Evolutionary conservation across 2,329 filamentous ascomycete species (phyloP).

Genomic region (Trichoderma endophyticum): DNA sequence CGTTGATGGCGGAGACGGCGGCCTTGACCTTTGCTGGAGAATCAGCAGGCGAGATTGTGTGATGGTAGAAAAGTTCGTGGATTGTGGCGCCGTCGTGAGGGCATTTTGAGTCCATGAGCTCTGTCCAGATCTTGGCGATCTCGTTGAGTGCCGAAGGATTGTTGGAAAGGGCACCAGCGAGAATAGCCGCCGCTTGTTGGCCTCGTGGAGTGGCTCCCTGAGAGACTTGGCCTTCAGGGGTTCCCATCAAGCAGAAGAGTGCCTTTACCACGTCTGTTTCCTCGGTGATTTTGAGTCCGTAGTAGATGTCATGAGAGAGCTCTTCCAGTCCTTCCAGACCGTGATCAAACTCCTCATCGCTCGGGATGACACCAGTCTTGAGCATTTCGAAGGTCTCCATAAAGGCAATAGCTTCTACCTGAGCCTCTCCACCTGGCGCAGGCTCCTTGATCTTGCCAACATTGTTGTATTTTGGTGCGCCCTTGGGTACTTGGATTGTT

Average conservation of each 20-base stretch:
- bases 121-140: constrained; percentile 47
- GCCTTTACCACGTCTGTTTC: constrained; percentile 50
- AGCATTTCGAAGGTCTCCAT: constrained; percentile 42
- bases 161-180: constrained; percentile 60
- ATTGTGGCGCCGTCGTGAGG: constrained; percentile 28
- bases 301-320: constrained; percentile 66
- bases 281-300: constrained; percentile 60
- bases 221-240: constrained; percentile 26
- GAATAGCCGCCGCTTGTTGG: constrained; percentile 53
- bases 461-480: constrained; percentile 56
- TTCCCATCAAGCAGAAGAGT: constrained; percentile 55
- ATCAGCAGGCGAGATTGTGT: constrained; percentile 34
- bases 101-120: constrained; percentile 41
- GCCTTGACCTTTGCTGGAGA: constrained; percentile 33
- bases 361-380: constrained; percentile 39
- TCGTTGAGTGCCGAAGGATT: constrained; percentile 59
- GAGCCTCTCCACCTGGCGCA: constrained; percentile 21
- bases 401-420: constrained; percentile 29
- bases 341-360: constrained; percentile 40
- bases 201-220: constrained; percentile 38
- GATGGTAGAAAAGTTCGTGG: constrained; percentile 40
- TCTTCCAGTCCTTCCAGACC: constrained; percentile 60
- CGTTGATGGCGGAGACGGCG: constrained; percentile 51
- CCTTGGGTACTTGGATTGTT: constrained; percentile 39
- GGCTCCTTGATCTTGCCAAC: constrained; percentile 57